Evolutionary conservation across 768 basidiomycete species (phyloP).

Genomic region (Hortiboletus flavorubellus): DNA sequence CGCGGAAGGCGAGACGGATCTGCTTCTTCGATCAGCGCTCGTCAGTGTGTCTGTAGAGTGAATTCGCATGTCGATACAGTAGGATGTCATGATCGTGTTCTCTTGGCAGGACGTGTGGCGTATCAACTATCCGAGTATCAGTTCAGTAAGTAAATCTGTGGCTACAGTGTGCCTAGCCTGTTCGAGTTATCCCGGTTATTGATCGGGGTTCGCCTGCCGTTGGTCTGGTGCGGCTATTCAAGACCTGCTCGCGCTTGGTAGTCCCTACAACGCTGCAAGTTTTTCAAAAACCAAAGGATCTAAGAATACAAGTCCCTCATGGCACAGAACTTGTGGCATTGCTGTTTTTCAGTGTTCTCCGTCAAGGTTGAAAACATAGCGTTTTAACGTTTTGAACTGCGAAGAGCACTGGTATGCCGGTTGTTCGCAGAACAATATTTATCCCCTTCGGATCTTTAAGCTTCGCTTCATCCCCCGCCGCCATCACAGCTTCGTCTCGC

Average conservation of each 20-base stretch:
- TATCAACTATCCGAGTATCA: neutral
- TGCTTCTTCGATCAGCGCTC: too few relatives aligned
- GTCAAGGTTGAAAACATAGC: neutral
- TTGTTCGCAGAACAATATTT: neutral
- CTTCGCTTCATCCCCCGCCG: neutral
- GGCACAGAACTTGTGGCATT: neutral
- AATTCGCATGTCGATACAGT: too few relatives aligned
- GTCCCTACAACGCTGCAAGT: neutral
- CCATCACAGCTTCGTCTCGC: neutral
- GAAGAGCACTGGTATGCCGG: neutral
- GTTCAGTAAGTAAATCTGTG: neutral
- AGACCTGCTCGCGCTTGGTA: neutral
- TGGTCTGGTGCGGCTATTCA: neutral
- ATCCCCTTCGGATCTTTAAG: neutral
- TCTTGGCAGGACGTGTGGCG: neutral
- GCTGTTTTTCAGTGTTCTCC: neutral
- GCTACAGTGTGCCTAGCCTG: too few relatives aligned
- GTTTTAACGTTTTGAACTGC: neutral
- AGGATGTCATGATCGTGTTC: too few relatives aligned
- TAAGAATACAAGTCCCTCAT: neutral
- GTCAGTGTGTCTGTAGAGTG: too few relatives aligned
- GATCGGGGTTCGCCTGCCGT: neutral
- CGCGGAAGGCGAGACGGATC: too few relatives aligned
- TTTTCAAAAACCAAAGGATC: neutral
- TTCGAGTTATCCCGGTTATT: neutral